These are phyloP conservation scores for Kondoa subrosea DNA, from an alignment of 768 basidiomycete genomes.

Conservation along the genomic window DNA sequence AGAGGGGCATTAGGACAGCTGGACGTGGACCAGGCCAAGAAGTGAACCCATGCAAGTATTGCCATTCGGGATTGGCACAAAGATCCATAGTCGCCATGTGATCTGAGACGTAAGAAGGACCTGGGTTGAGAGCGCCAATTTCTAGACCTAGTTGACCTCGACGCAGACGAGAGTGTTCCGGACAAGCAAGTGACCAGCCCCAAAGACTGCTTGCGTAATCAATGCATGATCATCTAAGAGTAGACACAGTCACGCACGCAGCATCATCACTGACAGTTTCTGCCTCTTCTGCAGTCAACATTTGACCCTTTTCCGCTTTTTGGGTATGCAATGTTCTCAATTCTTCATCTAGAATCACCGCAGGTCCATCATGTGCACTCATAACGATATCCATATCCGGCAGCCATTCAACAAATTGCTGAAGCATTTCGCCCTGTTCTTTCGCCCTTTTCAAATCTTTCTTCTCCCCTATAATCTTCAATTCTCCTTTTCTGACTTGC, in stretches of 20 bases:
- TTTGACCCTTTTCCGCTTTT: constrained; percentile 15
- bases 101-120: constrained; percentile 29
- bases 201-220: constrained; percentile 16
- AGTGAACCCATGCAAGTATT: constrained; percentile 31
- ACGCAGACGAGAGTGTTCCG: constrained; percentile 22
- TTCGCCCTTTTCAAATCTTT: constrained; percentile 21
- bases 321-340: constrained; percentile 13
- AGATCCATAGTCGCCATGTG: constrained; percentile 31
- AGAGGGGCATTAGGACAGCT: constrained; percentile 37
- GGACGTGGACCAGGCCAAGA: constrained; percentile 27
- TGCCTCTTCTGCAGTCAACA: constrained; percentile 8
- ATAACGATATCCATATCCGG: constrained; percentile 28
- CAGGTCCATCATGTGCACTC: constrained; percentile 28
- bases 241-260: constrained; percentile 24
- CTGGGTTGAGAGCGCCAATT: constrained; percentile 20
- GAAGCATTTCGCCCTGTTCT: constrained; percentile 25
- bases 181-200: constrained; percentile 28
- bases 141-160: constrained; percentile 25
- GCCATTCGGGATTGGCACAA: constrained; percentile 33
- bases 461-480: constrained; percentile 22
- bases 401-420: constrained; percentile 22
- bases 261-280: constrained; percentile 22
- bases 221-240: too few relatives aligned
- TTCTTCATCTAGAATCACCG: constrained; percentile 23
- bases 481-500: constrained; percentile 21